Evolutionary conservation across 106 monocot species (phyloP), one percentile per base, ranked within the genome.

Genomic region (Agapanthus africanus): DNA sequence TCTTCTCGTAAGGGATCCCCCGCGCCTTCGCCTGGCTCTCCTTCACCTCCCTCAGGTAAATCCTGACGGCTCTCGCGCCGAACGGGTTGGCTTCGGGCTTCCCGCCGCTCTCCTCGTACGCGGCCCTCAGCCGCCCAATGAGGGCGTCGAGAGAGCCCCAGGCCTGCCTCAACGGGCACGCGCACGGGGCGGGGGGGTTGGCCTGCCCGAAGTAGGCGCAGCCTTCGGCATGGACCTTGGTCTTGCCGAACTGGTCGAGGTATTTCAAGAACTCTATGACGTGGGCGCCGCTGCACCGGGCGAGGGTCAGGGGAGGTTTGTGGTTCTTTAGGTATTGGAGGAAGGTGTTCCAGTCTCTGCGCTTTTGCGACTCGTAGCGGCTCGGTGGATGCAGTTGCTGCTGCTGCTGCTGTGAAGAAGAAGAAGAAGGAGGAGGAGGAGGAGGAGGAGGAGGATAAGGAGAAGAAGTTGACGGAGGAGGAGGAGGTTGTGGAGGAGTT

Each of bases 341-440:
- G 74, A 85, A 85, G 4, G 81, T 85, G 64, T 81, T 85, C 85
- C 85, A 85, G 81, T 85, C 85, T 3, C 85, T 69, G 18, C 85
- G 71, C 71, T 85, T 85, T 70, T 85, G 85, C 9, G 81, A 85
- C 36, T 81, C 85, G 70, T 85, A 85, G 22, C 85, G 73, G 56
- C 80, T 84, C 22, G 78, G 74, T 22, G n/a, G n/a, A n/a, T n/a
- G n/a, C n/a, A n/a, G n/a, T n/a, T n/a, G n/a, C n/a, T n/a, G n/a
- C n/a, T n/a, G n/a, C n/a, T n/a, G n/a, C n/a, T n/a, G n/a, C n/a
- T n/a, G n/a, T n/a, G n/a, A n/a, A n/a, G n/a, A n/a, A n/a, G n/a
- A n/a, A n/a, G n/a, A n/a, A n/a, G n/a, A n/a, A n/a, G n/a, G n/a
- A n/a, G n/a, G n/a, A n/a, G n/a, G n/a, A n/a, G n/a, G n/a, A n/a